phyloP scores from a whole-genome alignment of 257 asterid genomes.

The Nicotiana noctiflora region DNA sequence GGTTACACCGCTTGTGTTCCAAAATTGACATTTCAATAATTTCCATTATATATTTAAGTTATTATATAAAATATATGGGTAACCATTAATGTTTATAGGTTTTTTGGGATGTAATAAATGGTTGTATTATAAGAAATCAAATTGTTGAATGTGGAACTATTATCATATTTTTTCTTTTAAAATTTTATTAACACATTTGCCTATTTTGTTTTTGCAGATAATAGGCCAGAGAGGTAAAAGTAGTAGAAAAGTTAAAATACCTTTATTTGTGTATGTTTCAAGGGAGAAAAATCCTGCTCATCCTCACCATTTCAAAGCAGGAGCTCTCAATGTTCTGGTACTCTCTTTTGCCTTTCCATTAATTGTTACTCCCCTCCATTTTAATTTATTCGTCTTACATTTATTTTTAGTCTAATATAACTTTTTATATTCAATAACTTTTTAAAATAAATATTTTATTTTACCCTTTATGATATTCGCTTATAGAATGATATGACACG shows the following conservation, averaged over 20 bases:
- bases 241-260: constrained; percentile 25
- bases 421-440: too few species aligned
- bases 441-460: neutral
- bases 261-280: constrained; percentile 51
- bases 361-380: neutral
- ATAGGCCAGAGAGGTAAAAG: constrained; percentile 21
- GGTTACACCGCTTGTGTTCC: too few species aligned
- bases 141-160: neutral
- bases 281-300: constrained; percentile 53
- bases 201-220: constrained; percentile 25
- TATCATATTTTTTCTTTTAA: neutral
- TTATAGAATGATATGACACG: neutral
- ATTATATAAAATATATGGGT: too few species aligned
- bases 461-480: neutral
- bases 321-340: constrained; percentile 66
- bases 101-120: too few species aligned
- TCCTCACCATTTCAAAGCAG: constrained; percentile 81
- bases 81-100: too few species aligned
- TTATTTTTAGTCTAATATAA: too few species aligned
- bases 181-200: neutral
- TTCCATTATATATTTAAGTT: too few species aligned
- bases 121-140: neutral
- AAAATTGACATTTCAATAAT: too few species aligned
- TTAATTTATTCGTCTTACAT: neutral
- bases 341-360: neutral